Evolutionary conservation across 306 rosid genomes (phyloP).

Genomic region (Malus domestica): ASM211411v1 NC_041790.1:13821501-13822000

Average conservation of each 20-base stretch:
- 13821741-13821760: conserved; percentile 3
- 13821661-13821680: too few species aligned
- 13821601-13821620: too few species aligned
- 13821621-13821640: too few species aligned
- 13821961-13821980: too few species aligned
- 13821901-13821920: conserved; percentile 5
- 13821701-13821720: too few species aligned
- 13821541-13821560: too few species aligned
- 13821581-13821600: too few species aligned
- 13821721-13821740: background rate
- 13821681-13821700: background rate
- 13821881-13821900: conserved; percentile 21
- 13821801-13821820: conserved; percentile 9
- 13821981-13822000: too few species aligned
- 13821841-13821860: conserved; percentile 38
- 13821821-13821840: conserved; percentile 13
- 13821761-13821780: conserved; percentile 6
- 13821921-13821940: too few species aligned
- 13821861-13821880: conserved; percentile 34
- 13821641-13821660: background rate
- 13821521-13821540: too few species aligned
- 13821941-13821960: too few species aligned
- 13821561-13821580: too few species aligned
- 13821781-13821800: conserved; percentile 8
- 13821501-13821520: conserved; percentile 21